Base-by-base conservation (phyloP, 352 stramenopile species). In the Phytophthora pluvialis region DNA sequence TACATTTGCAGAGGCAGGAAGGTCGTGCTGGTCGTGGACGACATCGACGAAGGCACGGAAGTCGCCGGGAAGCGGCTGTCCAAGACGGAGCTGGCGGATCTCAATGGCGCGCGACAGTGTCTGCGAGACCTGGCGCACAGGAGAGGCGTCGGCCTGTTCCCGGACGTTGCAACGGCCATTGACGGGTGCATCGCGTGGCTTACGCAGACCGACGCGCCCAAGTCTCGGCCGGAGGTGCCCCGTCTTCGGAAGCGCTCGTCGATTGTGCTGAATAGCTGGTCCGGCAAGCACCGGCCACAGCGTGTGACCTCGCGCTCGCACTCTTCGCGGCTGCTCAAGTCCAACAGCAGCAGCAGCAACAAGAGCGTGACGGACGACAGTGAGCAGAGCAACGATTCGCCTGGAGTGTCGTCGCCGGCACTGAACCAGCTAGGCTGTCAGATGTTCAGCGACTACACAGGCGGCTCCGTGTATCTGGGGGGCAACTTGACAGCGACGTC, bases 21-120 rank as follows among this genome's bases (percentile, higher is more conserved):
- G 10, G 70, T 96, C 5, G 72, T 96, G 36, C 58, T 97, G 11
- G 89, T 96, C 16, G 78, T 97, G n/a, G 73, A 95, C 47, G 81
- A 93, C 56, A 88, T 96, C 43, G 7, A 73, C 5, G 50, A 79
- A 12, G 80, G 77, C 16, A 74, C 76, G 0, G 29, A 68, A 4
- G 62, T 95, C 21, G 85, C 91, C 31, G 84, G 86, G 15, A 72
- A 72, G 9, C 16, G 33, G 25, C 42, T 96, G 0, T 78, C 77
- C n/a, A 54, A 72, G 13, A 75, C 75, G 13, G 86, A 97, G 53
- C 54, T 95, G 10, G 86, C 86, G 0, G 90, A 97, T 59, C 66
- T 97, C 5, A 95, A 96, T 44, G 83, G 86, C 15, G 89, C 86
- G 4, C 76, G 90, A 12, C 84, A 89, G 50, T 95, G 85, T 73